Percentiles rank a stretch among this genome's conserved stretches.
Conservation (phyloP, 2,329 filamentous ascomycete species). For the Ceratocystis lukuohia region DNA sequence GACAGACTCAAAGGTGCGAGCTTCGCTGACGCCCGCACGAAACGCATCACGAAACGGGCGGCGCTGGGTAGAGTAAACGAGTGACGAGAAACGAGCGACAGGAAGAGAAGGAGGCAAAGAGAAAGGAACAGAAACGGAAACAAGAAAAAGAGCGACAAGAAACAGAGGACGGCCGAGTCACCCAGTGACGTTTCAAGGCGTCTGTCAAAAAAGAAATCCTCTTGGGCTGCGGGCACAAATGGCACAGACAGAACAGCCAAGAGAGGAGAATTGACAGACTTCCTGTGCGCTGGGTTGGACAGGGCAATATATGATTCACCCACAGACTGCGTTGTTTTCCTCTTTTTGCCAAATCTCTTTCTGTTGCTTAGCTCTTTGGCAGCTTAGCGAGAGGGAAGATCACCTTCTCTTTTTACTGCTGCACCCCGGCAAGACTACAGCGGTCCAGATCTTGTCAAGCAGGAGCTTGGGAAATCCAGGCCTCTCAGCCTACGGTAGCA, state of each 20-base stretch:
- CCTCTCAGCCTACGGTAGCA: neutral
- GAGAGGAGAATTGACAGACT: neutral
- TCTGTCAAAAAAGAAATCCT: slow-evolving; percentile 1
- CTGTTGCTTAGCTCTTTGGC: neutral
- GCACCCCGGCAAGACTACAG: neutral
- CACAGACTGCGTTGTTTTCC: neutral
- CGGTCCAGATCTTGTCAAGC: slow-evolving; percentile 3
- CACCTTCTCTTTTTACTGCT: neutral
- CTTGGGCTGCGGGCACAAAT: neutral
- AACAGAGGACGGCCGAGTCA: slow-evolving; percentile 11
- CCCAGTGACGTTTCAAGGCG: neutral
- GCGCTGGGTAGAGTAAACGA: neutral
- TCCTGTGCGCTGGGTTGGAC: neutral
- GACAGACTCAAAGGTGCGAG: slow-evolving; percentile 9
- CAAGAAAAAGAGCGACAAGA: neutral
- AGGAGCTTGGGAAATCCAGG: neutral
- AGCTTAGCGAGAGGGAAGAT: neutral
- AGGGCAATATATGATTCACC: slow-evolving; percentile 1
- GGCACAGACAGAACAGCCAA: neutral
- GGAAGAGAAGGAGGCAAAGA: neutral
- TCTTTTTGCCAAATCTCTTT: neutral
- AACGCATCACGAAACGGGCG: neutral
- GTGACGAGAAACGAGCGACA: neutral
- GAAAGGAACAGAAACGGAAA: neutral
- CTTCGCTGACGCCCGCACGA: neutral